A percentile compares a stretch with the other conserved stretches of the same genome.
Evolutionary conservation across 305 asterid species (phyloP).

Genomic region (Striga hermonthica): DNA sequence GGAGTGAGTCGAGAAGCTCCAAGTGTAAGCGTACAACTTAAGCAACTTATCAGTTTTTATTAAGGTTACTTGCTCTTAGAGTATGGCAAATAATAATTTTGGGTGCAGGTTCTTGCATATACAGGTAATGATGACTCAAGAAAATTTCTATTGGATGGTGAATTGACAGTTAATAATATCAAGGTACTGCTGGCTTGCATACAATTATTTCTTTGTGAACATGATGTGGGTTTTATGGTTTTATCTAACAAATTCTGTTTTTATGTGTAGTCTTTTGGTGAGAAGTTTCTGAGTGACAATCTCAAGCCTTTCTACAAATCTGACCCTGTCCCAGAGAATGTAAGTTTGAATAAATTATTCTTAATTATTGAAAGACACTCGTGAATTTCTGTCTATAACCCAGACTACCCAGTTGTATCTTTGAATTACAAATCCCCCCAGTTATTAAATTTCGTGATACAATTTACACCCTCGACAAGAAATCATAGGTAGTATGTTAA

Average conservation of each 20-base stretch:
- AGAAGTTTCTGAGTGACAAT: conserved; percentile 72
- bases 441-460: too few species aligned
- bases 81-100: neutral
- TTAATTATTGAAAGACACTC: neutral
- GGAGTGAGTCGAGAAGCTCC: conserved; percentile 68
- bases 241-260: conserved; percentile 28
- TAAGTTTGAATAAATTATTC: conserved; percentile 33
- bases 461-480: neutral
- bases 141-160: conserved; percentile 73
- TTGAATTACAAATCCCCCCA: neutral
- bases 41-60: conserved; percentile 2
- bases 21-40: conserved; percentile 38
- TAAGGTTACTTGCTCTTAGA: neutral
- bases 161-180: conserved; percentile 50
- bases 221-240: neutral
- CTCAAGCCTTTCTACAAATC: conserved; percentile 90
- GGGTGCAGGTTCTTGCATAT: conserved; percentile 77
- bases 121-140: conserved; percentile 91
- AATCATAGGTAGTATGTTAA: too few species aligned
- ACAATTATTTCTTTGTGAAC: conserved; percentile 4
- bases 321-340: conserved; percentile 77
- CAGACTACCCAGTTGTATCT: neutral
- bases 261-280: conserved; percentile 61
- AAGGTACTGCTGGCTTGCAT: conserved; percentile 48
- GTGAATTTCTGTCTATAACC: neutral